Percentiles rank a stretch among this genome's conserved stretches.
Conservation (phyloP, 257 asterid genomes). For the Solanum acaule region DNA sequence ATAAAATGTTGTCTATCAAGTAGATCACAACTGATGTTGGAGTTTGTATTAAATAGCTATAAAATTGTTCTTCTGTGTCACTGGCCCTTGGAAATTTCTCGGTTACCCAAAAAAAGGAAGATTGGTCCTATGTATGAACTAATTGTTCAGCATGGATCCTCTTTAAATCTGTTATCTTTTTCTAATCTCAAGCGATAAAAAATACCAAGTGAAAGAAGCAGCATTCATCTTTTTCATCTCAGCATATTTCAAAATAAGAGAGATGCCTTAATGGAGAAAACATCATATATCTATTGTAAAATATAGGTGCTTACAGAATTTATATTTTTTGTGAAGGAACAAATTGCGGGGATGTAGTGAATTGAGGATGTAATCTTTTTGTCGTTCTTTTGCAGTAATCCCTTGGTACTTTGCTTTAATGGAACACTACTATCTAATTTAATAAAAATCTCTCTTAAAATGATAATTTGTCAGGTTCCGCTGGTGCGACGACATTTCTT, state of each 20-base stretch:
- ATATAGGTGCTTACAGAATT: background rate
- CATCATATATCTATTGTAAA: background rate
- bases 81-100: background rate
- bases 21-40: background rate
- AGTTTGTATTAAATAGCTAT: background rate
- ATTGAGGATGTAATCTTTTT: background rate
- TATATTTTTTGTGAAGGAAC: background rate
- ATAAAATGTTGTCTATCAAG: background rate
- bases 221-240: background rate
- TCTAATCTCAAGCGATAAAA: background rate
- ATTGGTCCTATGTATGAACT: background rate
- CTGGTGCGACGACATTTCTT: background rate
- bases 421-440: background rate
- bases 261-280: background rate
- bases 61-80: background rate
- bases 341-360: background rate
- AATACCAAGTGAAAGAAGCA: background rate
- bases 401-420: background rate
- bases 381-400: background rate
- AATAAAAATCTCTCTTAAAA: background rate
- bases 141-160: background rate
- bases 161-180: background rate
- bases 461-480: background rate
- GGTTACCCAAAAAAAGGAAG: background rate
- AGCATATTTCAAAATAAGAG: background rate